A percentile compares a stretch with the other conserved stretches of the same genome.
Conservation (phyloP, 805 yeast species). For the Jamesozyma hellenica region DNA sequence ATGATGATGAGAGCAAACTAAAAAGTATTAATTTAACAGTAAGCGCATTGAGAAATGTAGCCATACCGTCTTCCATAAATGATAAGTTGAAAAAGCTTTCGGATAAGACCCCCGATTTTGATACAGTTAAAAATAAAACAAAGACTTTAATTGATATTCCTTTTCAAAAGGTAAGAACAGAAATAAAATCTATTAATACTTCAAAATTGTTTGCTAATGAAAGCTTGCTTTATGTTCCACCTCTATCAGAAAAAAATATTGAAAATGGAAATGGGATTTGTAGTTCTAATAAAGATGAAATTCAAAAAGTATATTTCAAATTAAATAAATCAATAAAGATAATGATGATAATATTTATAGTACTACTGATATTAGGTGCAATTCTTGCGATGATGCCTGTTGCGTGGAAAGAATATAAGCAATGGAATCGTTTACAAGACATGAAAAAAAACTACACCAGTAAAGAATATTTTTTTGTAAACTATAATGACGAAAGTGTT, state of each 20-base stretch:
- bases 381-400: conserved; percentile 35
- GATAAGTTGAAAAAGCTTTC: conserved; percentile 42
- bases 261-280: conserved; percentile 30
- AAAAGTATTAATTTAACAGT: conserved; percentile 50
- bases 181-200: conserved; percentile 30
- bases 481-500: neutral
- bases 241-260: conserved; percentile 10
- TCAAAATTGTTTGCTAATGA: conserved; percentile 17
- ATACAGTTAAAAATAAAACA: conserved; percentile 50
- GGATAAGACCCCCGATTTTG: conserved; percentile 53
- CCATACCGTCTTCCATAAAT: conserved; percentile 59
- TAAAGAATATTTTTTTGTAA: conserved; percentile 9
- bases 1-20: conserved; percentile 22
- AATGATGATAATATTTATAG: conserved; percentile 32
- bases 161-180: conserved; percentile 38
- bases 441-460: conserved; percentile 19
- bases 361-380: conserved; percentile 34
- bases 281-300: conserved; percentile 30
- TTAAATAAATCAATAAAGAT: conserved; percentile 28
- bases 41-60: conserved; percentile 41
- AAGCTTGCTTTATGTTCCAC: conserved; percentile 34
- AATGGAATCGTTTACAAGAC: conserved; percentile 39
- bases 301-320: conserved; percentile 32
- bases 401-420: conserved; percentile 35
- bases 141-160: conserved; percentile 47